phyloP scores from a whole-genome alignment of 805 yeast species.

The Candida loeiensis region DNA sequence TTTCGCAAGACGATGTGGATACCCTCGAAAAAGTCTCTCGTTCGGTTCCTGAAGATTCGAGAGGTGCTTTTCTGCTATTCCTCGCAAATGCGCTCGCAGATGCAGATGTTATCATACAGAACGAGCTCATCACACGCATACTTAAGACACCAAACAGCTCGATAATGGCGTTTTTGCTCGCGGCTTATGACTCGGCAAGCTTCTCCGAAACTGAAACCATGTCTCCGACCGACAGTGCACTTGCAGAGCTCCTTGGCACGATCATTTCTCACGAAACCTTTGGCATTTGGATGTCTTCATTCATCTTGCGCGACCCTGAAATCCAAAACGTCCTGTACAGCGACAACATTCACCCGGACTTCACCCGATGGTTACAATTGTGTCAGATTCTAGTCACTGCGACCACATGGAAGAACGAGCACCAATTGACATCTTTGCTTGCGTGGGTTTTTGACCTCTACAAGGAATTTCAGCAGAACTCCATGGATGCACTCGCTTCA shows the following conservation, averaged over 20 bases:
- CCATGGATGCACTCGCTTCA: constrained; percentile 5
- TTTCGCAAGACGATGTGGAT: neutral
- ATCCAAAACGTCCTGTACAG: neutral
- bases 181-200: constrained; percentile 6
- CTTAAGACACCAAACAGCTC: constrained; percentile 3
- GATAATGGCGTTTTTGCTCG: constrained; percentile 8
- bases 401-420: constrained; percentile 38
- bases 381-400: constrained; percentile 37
- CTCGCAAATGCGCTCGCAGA: constrained; percentile 2
- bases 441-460: constrained; percentile 40
- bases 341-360: neutral
- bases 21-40: neutral
- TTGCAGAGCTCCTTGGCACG: constrained; percentile 7
- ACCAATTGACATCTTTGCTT: constrained; percentile 34
- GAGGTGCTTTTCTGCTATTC: neutral
- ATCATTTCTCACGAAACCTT: constrained; percentile 14
- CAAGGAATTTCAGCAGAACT: constrained; percentile 13
- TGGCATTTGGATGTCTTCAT: constrained; percentile 10
- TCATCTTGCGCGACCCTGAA: neutral
- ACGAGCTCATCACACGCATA: constrained; percentile 2
- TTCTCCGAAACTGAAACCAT: neutral
- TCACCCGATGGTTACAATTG: constrained; percentile 18
- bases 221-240: neutral
- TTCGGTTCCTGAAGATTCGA: neutral
- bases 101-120: constrained; percentile 1